phyloP scores from a whole-genome alignment of 2,329 filamentous ascomycete genomes.

The Ambrosiella beaveri region DNA sequence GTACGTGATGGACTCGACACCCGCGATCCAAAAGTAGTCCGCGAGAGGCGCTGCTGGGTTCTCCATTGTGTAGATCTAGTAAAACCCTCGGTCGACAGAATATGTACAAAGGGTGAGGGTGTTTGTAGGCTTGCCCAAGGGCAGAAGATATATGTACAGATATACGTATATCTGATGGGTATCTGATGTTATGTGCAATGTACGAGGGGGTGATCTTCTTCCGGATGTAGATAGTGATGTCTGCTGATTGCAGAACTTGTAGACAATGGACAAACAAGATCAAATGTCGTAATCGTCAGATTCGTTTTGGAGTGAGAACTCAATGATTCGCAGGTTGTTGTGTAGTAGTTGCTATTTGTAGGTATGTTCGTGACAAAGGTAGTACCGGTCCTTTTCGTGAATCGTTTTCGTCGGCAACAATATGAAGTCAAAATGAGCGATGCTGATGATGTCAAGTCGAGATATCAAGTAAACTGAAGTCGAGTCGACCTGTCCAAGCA shows the following conservation, averaged over 20 bases:
- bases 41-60: slow-evolving; percentile 46
- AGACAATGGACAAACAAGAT: background rate
- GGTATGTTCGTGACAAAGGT: background rate
- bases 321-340: background rate
- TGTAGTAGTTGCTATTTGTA: background rate
- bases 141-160: background rate
- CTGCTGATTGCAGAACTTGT: background rate
- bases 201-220: background rate
- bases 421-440: background rate
- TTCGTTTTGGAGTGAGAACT: background rate
- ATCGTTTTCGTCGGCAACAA: background rate
- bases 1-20: slow-evolving; percentile 50
- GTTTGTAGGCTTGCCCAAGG: background rate
- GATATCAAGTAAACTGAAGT: background rate
- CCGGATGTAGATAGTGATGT: background rate
- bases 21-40: slow-evolving; percentile 63
- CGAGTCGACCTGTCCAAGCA: background rate
- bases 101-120: background rate
- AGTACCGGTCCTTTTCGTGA: background rate
- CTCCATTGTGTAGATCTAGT: slow-evolving; percentile 29
- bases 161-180: background rate
- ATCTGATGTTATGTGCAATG: background rate
- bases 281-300: background rate
- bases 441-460: background rate
- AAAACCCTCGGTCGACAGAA: background rate